These are phyloP conservation scores for Quercus lobata DNA, from an alignment of 331 rosid genomes.

Conservation along the genomic window DNA sequence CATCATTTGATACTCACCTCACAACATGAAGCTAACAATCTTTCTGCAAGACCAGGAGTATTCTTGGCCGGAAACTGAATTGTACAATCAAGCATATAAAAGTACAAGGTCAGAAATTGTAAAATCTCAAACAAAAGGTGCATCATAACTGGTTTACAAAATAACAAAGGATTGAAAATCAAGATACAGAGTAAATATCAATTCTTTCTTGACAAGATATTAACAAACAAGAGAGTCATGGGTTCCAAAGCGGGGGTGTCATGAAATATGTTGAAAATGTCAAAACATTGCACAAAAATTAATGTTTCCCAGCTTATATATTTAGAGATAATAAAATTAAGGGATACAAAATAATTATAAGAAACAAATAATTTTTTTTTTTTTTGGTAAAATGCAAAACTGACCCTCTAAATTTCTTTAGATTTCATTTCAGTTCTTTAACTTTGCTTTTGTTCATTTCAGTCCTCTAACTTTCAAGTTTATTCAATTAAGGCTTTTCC, in stretches of 20 bases:
- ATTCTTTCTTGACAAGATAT: neutral
- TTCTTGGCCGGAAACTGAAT: slow-evolving; percentile 64
- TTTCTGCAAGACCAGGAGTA: slow-evolving; percentile 58
- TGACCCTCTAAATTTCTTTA: too few species aligned
- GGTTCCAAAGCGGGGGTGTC: neutral
- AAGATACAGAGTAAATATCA: neutral
- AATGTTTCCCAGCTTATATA: neutral
- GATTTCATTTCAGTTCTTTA: too few species aligned
- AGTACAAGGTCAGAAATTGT: slow-evolving; percentile 14
- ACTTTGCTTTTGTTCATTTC: too few species aligned
- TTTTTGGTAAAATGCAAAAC: too few species aligned
- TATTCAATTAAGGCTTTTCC: too few species aligned
- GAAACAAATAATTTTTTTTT: too few species aligned
- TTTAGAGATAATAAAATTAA: neutral
- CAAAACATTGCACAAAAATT: neutral
- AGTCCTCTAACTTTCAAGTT: too few species aligned
- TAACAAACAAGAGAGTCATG: neutral
- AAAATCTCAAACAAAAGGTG: neutral
- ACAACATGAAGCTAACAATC: slow-evolving; percentile 70
- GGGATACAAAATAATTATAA: neutral
- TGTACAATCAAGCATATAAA: slow-evolving; percentile 19
- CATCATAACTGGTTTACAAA: slow-evolving; percentile 2
- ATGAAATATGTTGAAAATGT: neutral
- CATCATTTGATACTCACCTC: slow-evolving; percentile 49
- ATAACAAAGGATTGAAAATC: slow-evolving; percentile 1